Evolutionary conservation across 2,329 filamentous ascomycete genomes (phyloP), one percentile per base, ranked within the genome.

Genomic region (Orbilia oligospora): DNA sequence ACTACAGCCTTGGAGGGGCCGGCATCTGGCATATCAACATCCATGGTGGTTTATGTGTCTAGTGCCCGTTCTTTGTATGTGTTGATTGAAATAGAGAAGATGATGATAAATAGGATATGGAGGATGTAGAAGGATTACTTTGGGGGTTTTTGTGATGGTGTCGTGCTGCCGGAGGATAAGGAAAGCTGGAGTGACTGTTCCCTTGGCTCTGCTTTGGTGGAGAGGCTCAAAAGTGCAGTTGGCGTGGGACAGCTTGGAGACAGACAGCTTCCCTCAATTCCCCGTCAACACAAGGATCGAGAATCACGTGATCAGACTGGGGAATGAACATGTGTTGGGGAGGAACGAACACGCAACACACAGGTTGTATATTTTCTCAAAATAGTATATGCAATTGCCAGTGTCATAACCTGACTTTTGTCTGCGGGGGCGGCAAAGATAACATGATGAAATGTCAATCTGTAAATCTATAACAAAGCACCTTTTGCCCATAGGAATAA

Each of bases 11-110:
- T 89, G 70, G 86, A 83, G 85, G 85, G 88, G 85, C 38, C 90
- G 90, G 92, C 94, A 85, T 98, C 96, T 69, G 93, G 92, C 96
- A 98, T 98, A 83, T 97, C 94, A 64, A 98, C 91, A 86, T 99
- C 96, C 76, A 77, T 77, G 55, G 27, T 63, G 72, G n/a, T 61
- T 30, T 51, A 30, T 12, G 44, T 56, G 18, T 51, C n/a, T 33
- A 36, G 27, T 22, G 36, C 48, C 24, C 48, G 22, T 69, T 51
- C 48, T 51, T 51, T 51, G 16, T 55, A 48, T 22, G 55, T 36
- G 56, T 33, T 33, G 66, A 55, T 55, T 36, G 66, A 33, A 24
- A 12, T 41, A 53, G 9, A 41, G 61, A 63, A n/a, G 51, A 20
- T 38, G 51, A 20, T 38, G 61, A 30, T 41, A 51, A 58, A 14